phyloP scores from a whole-genome alignment of 2,329 filamentous ascomycete species.

The Zymoseptoria passerinii region DNA sequence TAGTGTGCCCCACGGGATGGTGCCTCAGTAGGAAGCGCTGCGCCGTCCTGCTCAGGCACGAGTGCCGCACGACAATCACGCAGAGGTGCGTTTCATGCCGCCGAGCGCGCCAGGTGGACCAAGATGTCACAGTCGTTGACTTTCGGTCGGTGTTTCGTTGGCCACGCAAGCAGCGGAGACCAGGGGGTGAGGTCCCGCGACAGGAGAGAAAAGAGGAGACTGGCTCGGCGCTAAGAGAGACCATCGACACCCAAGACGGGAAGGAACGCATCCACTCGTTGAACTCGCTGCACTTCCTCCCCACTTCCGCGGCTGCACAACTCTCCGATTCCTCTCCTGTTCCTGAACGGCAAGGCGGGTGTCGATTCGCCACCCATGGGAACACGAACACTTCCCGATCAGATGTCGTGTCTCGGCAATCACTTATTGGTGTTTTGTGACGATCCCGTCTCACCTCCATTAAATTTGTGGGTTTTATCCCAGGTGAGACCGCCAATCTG shows the following conservation, averaged over 20 bases:
- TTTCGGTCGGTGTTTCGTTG: conserved; percentile 3
- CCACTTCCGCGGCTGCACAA: not conserved
- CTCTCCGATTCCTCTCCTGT: not conserved
- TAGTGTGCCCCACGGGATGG: not conserved
- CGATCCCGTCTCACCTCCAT: not conserved
- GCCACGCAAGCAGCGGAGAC: conserved; percentile 7
- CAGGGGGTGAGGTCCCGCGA: not conserved
- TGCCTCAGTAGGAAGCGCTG: not conserved
- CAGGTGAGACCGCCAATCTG: not conserved
- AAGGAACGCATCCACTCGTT: not conserved
- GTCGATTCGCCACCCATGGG: not conserved
- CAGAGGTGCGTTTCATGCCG: conserved; percentile 8
- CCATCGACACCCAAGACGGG: not conserved
- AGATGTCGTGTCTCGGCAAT: not conserved
- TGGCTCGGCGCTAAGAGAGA: not conserved
- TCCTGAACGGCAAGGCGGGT: not conserved
- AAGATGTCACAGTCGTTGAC: not conserved
- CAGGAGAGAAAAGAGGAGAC: not conserved
- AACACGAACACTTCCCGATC: not conserved
- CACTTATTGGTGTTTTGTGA: not conserved
- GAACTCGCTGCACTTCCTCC: not conserved
- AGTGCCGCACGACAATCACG: not conserved
- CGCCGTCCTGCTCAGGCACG: not conserved
- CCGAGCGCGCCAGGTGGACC: not conserved
- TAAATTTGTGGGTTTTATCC: not conserved